Conservation (phyloP, 768 basidiomycete species). For the Mycena crocata region DNA sequence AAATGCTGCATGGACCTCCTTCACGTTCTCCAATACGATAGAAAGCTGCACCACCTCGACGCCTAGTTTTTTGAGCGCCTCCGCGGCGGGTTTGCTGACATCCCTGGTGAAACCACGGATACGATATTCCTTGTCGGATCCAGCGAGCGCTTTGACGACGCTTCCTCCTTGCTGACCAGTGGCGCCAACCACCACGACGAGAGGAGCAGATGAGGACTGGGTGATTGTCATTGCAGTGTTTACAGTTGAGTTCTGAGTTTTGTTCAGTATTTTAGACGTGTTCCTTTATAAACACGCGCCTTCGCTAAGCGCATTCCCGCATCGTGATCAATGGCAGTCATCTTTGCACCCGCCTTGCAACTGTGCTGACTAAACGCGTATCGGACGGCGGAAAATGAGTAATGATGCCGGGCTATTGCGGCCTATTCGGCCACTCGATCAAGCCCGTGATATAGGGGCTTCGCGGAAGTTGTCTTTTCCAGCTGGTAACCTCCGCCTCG, state of each 20-base stretch:
- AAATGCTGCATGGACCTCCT: constrained; percentile 14
- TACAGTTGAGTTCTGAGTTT: too few relatives aligned
- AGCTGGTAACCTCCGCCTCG: constrained; percentile 27
- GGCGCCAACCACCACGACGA: constrained; percentile 24
- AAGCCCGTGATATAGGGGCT: too few relatives aligned
- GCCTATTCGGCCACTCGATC: too few relatives aligned
- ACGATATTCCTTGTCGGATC: constrained; percentile 23
- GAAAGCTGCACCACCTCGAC: constrained; percentile 2
- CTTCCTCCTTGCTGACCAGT: constrained; percentile 23
- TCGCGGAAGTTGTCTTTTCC: too few relatives aligned
- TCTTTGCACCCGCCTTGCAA: too few relatives aligned
- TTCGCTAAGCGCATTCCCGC: too few relatives aligned
- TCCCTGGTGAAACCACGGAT: constrained; percentile 19
- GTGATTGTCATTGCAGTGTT: constrained; percentile 32
- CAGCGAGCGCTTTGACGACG: constrained; percentile 18
- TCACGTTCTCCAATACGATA: constrained; percentile 8
- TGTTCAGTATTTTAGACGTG: too few relatives aligned
- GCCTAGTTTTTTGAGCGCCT: constrained; percentile 2
- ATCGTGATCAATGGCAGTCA: too few relatives aligned
- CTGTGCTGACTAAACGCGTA: too few relatives aligned
- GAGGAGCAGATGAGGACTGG: constrained; percentile 9
- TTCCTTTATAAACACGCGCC: too few relatives aligned
- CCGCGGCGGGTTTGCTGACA: background rate
- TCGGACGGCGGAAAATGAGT: too few relatives aligned
- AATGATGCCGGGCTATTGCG: too few relatives aligned